These are phyloP conservation scores for Asterochloris sp. DNA, from an alignment of 139 green algal species.

Conservation along the genomic window DNA sequence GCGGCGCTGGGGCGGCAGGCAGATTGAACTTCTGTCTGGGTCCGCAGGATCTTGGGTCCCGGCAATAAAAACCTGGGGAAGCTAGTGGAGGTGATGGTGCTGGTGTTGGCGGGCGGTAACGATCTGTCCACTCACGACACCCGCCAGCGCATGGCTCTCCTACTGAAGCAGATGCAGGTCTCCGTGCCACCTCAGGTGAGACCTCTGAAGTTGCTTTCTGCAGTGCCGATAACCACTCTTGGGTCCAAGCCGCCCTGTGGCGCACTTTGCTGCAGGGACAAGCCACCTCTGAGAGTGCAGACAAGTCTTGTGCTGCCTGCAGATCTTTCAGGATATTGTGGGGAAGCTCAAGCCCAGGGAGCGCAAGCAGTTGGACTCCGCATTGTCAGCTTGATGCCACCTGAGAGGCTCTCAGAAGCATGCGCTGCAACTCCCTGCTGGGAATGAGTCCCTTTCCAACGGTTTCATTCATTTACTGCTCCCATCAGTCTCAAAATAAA, in stretches of 20 bases:
- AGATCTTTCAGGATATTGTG: conserved; percentile 35
- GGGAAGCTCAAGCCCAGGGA: conserved; percentile 46
- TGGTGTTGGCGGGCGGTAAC: conserved; percentile 40
- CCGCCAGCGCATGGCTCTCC: conserved; percentile 29
- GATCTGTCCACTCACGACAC: conserved; percentile 40
- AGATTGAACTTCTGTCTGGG: not conserved
- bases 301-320: not conserved
- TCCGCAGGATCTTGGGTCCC: conserved; percentile 36
- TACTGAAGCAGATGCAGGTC: conserved; percentile 47
- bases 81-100: conserved; percentile 39
- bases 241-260: conserved; percentile 7
- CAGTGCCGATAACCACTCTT: not conserved
- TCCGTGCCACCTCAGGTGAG: conserved; percentile 30
- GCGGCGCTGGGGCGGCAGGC: too few species aligned
- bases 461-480: too few species aligned
- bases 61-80: conserved; percentile 55
- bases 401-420: not conserved
- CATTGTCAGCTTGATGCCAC: conserved; percentile 1
- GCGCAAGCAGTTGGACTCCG: conserved; percentile 29
- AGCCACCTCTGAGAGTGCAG: not conserved
- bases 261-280: not conserved
- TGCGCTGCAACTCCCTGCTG: not conserved
- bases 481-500: too few species aligned
- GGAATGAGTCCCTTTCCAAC: not conserved
- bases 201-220: not conserved